phyloP scores from a whole-genome alignment of 306 rosid species.

The Boehmeria nivea region DNA sequence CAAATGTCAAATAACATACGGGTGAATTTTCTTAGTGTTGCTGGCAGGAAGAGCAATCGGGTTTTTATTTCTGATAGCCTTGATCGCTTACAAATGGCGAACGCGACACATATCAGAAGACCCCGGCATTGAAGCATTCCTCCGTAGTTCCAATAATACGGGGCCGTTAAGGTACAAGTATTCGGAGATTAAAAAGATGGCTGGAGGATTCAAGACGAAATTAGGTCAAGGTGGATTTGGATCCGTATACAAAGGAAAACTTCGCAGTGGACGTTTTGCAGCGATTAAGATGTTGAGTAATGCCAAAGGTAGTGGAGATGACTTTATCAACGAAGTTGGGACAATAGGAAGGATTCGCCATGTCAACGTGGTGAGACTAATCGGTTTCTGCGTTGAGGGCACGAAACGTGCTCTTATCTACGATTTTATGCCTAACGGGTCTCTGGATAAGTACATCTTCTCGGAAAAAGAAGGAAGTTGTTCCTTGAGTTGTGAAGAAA shows the following conservation, averaged over 20 bases:
- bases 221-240: conserved; percentile 11
- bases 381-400: conserved; percentile 8
- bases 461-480: neutral
- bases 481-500: neutral
- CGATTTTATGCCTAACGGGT: conserved; percentile 7
- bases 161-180: neutral
- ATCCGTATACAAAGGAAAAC: conserved; percentile 4
- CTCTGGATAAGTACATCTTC: conserved; percentile 7
- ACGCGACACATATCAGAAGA: neutral
- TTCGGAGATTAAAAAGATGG: neutral
- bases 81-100: neutral
- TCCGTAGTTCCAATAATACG: neutral
- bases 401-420: conserved; percentile 5
- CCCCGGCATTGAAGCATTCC: conserved; percentile 3
- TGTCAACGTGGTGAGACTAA: conserved; percentile 2
- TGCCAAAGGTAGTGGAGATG: conserved; percentile 1
- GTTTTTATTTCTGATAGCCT: neutral
- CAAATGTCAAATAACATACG: neutral
- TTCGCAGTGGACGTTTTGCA: conserved; percentile 4
- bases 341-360: conserved; percentile 9
- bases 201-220: neutral
- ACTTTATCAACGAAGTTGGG: conserved; percentile 5
- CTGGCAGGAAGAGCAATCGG: neutral
- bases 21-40: neutral
- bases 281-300: conserved; percentile 6